Evolutionary conservation across 2,329 filamentous ascomycete genomes (phyloP).

Genomic region (Beauveria scarabaeidicola): DNA sequence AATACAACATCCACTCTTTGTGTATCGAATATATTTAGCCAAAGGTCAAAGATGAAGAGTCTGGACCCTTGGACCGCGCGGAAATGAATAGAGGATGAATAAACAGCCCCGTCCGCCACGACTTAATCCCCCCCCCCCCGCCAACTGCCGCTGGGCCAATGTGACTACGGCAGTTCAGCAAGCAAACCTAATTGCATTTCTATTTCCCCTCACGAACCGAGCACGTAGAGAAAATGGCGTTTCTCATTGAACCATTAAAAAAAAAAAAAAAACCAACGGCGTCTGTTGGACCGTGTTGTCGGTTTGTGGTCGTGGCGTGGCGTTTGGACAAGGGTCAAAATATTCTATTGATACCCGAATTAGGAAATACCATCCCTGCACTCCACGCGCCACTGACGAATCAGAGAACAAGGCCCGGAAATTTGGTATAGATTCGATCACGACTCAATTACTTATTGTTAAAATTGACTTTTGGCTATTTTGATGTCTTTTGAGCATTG

Average conservation of each 20-base stretch:
- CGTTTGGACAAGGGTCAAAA: neutral
- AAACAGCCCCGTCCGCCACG: neutral
- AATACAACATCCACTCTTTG: neutral
- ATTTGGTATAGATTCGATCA: no score
- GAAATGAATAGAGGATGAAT: neutral
- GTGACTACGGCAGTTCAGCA: neutral
- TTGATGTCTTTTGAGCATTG: no score
- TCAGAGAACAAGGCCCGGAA: neutral
- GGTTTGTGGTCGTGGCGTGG: neutral
- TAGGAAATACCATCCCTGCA: slow-evolving; percentile 6
- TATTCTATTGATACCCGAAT: slow-evolving; percentile 12
- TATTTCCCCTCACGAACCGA: no score
- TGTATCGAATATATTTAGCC: neutral
- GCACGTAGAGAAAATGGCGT: no score
- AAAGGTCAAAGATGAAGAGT: neutral
- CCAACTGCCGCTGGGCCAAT: neutral
- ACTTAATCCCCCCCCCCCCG: no score
- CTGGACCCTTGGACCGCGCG: neutral
- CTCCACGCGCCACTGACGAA: neutral
- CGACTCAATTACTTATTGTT: no score
- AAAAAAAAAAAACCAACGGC: neutral
- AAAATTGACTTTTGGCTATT: no score
- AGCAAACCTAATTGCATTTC: neutral
- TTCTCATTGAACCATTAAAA: no score
- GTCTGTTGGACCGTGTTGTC: neutral